Evolutionary conservation across 2,329 filamentous ascomycete species (phyloP).

Genomic region (Microsporum canis): DNA sequence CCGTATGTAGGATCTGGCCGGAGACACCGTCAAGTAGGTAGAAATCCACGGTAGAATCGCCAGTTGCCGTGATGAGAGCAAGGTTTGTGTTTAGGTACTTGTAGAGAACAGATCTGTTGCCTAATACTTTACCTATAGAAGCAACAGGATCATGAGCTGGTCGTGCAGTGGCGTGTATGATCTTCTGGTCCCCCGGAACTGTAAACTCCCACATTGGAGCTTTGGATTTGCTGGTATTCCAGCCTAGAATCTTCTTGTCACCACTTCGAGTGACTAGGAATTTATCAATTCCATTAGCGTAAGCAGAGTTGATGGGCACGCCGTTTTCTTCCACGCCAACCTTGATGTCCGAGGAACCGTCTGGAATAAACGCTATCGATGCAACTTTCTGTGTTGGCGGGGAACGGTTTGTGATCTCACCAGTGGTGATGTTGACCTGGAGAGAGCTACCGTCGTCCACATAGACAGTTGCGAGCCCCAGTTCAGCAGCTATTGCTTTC

Average conservation of each 20-base stretch:
- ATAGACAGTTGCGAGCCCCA: slow-evolving; percentile 48
- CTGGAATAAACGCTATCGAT: slow-evolving; percentile 24
- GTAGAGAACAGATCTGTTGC: slow-evolving; percentile 86
- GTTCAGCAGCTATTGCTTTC: slow-evolving; percentile 54
- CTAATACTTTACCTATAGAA: slow-evolving; percentile 87
- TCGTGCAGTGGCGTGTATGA: slow-evolving; percentile 56
- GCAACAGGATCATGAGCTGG: slow-evolving; percentile 75
- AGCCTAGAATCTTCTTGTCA: slow-evolving; percentile 35
- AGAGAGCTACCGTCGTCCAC: slow-evolving; percentile 52
- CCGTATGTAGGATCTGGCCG: slow-evolving; percentile 63
- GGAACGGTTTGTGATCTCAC: slow-evolving; percentile 29
- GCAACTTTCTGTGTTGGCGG: slow-evolving; percentile 19
- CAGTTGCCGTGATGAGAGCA: slow-evolving; percentile 59
- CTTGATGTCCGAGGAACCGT: slow-evolving; percentile 17
- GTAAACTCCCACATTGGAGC: slow-evolving; percentile 60
- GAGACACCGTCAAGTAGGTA: slow-evolving; percentile 80
- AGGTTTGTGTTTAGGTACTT: slow-evolving; percentile 92
- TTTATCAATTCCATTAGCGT: slow-evolving; percentile 23
- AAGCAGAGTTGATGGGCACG: slow-evolving; percentile 19
- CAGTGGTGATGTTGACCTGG: slow-evolving; percentile 36
- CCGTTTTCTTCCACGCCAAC: slow-evolving; percentile 30
- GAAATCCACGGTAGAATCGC: slow-evolving; percentile 54
- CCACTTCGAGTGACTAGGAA: slow-evolving; percentile 33
- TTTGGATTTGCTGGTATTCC: slow-evolving; percentile 29
- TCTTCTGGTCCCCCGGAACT: slow-evolving; percentile 53